phyloP scores from a whole-genome alignment of 306 rosid genomes.

The Cicer yamashitae region DNA sequence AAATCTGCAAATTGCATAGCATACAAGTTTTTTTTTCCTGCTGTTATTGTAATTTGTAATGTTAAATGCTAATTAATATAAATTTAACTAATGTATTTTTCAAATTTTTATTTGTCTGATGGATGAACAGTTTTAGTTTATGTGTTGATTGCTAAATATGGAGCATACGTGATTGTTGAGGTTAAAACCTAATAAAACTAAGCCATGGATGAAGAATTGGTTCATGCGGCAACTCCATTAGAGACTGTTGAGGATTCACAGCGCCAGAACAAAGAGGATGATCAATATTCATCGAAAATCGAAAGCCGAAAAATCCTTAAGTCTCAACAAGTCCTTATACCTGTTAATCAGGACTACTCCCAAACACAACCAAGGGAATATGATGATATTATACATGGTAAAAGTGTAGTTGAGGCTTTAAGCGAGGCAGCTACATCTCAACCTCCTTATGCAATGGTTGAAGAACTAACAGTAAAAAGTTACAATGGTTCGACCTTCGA shows the following conservation, averaged over 20 bases:
- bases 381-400: slow-evolving; percentile 51
- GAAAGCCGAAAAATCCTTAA: slow-evolving; percentile 49
- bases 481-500: slow-evolving; percentile 63
- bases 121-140: slow-evolving; percentile 37
- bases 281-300: slow-evolving; percentile 46
- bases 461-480: slow-evolving; percentile 68
- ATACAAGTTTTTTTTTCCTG: too few relatives aligned
- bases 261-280: slow-evolving; percentile 61
- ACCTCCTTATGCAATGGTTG: slow-evolving; percentile 54
- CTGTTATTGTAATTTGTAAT: not conserved
- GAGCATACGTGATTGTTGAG: slow-evolving; percentile 46
- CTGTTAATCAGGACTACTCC: slow-evolving; percentile 38
- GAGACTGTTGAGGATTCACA: slow-evolving; percentile 57
- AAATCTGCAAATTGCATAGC: slow-evolving; percentile 20
- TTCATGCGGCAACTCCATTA: slow-evolving; percentile 55
- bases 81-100: slow-evolving; percentile 14
- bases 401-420: slow-evolving; percentile 46
- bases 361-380: slow-evolving; percentile 46
- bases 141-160: slow-evolving; percentile 41
- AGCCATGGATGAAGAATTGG: slow-evolving; percentile 70
- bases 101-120: slow-evolving; percentile 35
- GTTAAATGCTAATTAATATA: not conserved
- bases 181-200: slow-evolving; percentile 26
- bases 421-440: slow-evolving; percentile 52
- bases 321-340: slow-evolving; percentile 53